Evolutionary conservation across 257 asterid species (phyloP), one percentile per base, ranked within the genome.

Genomic region (Solanum chiquidenum): DNA sequence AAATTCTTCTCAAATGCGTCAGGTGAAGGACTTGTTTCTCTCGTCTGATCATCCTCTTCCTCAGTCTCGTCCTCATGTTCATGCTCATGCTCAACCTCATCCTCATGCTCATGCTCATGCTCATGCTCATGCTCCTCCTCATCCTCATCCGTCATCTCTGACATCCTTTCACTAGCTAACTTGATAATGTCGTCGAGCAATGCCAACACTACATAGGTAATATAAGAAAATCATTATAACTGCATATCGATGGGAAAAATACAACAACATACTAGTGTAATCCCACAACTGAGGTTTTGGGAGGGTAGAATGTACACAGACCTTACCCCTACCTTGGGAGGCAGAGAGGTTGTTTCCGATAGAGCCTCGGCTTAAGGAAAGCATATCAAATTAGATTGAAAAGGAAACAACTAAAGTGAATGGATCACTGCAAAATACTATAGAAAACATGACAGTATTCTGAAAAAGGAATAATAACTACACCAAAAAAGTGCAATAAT

Each of bases 161-260:
- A 92, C 91, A 94, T 25, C 87, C 95, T 92, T 21, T 91, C 96
- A 74, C 97, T 89, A 33, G 94, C 95, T 60, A 97, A 88, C 90
- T 93, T 94, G 77, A 92, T 93, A 12, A 95, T 87, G 86, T 95
- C 98, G 29, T 94, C 98, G 35, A 97, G 96, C 90, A 94, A 86
- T 68, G 88, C 91, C 87, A 93, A 87, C 23, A 94, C 99, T 97
- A 87, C 6, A 60, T 27, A 27, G 29, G 11, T 27, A 18, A 80
- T 10, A 29, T 49, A 80, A 25, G 40, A 58, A 83, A 71, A 42
- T 44, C 27, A 4, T 68, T 68, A 29, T 40, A 10, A 44, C 27
- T 27, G 62, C 79, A 3, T 25, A 38, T 25, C 29, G 7, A 77
- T 6, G 62, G 2, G 0, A 40, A 62, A 23, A n/a, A 40, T n/a